Base-by-base conservation (phyloP, 306 rosid species). In the Gastrolobium bilobum region DNA sequence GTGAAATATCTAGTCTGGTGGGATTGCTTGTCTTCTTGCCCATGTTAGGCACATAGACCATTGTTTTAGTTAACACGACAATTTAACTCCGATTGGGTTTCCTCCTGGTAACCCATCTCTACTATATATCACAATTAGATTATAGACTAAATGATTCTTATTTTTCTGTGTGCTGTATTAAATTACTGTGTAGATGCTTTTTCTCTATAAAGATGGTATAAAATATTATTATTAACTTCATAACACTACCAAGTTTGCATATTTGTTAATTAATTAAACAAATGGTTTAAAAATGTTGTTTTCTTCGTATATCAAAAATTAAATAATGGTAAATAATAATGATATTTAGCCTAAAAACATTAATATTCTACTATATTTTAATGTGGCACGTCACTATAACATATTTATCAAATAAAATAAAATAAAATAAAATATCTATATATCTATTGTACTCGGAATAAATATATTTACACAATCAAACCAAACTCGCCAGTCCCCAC, bases 41-140 rank as follows among this genome's bases (percentile, higher is more conserved):
- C 71, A 67, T 67, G 81, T 67, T 65, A 29, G 52, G 73, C 84
- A 80, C 84, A 80, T 80, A 75, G 73, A 54, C 11, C 38, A 33
- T 62, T 10, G 61, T 1, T n/a, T 54, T 39, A 47, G 5, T 43
- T 6, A 67, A 37, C 81, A 61, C 70, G 62, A 46, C 82, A 44
- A 42, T 30, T 8, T 34, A 61, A 61, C 52, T 57, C 75, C 61
- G 7, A 69, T 33, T 33, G 46, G 11, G 3, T 52, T 53, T 40
- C 50, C 11, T 15, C 10, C 3, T 46, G 47, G 37, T 44, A 31
- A 31, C 10, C 10, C 6, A 44, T 31, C 78, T 29, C 44, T 20
- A 3, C 43, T 3, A 66, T 20, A 20, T 20, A 20, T 43, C 42
- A 33, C 31, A 31, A 59, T 33, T 0, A n/a, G 14, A 33, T 59